A percentile compares a stretch with the other conserved stretches of the same genome.
Conservation (phyloP, 169 alveolate species). For the Perkinsus marinus region DNA sequence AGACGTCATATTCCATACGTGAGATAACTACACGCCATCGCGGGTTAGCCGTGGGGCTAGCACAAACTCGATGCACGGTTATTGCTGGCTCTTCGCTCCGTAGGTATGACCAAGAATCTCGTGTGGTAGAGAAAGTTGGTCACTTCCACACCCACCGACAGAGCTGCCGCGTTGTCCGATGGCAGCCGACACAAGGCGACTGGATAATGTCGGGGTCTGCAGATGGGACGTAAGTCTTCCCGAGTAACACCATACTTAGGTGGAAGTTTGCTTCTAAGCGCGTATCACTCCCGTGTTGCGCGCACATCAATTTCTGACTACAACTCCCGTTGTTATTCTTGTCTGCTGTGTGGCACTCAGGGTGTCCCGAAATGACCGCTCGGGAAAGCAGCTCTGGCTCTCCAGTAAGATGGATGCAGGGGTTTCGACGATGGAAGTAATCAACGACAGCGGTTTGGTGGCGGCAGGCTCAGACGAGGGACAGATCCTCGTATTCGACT, state of each 20-base stretch:
- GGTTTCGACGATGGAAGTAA: background rate
- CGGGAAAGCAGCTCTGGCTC: background rate
- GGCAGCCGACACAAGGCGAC: background rate
- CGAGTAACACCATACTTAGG: background rate
- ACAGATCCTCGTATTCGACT: background rate
- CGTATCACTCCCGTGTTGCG: too few species aligned
- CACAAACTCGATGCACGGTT: too few species aligned
- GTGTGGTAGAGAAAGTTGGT: background rate
- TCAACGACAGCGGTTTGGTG: background rate
- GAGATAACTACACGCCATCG: background rate
- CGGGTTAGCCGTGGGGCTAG: too few species aligned
- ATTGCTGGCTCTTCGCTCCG: background rate
- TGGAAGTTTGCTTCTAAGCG: too few species aligned
- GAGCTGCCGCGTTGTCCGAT: background rate
- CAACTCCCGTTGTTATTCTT: too few species aligned
- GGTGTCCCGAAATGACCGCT: background rate
- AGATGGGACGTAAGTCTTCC: background rate
- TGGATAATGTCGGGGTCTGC: background rate
- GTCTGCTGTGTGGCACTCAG: background rate
- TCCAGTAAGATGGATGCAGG: background rate
- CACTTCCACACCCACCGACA: background rate
- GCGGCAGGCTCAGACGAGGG: background rate
- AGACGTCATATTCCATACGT: background rate
- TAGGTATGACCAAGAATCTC: background rate
- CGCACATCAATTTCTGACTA: too few species aligned